Base-by-base conservation (phyloP, 805 yeast species). In the Ogataea ganodermae region DNA sequence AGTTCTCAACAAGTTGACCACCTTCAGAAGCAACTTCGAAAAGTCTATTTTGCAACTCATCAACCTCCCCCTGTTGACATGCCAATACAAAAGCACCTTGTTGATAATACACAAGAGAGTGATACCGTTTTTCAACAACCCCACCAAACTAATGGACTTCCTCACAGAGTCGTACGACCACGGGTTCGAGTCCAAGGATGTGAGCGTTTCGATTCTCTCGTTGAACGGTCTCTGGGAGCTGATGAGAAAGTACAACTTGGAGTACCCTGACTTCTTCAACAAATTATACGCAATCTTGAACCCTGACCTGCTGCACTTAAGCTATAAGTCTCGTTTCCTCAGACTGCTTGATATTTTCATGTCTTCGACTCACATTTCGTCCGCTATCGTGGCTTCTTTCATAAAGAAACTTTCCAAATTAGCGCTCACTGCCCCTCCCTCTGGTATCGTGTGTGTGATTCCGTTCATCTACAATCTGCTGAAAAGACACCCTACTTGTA, bases 401-500 rank as follows among this genome's bases (percentile, higher is more conserved):
- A 85, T 94, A 63, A 92, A 92, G 64, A 78, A 79, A 57, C 69
- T 94, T 55, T 82, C 96, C 1, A 76, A 96, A 45, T 71, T 91
- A 39, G 73, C 92, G 1, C 63, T 92, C 37, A 74, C 80, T 10
- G 84, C 96, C 1, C 88, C 96, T 22, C 96, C 97, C 2, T 78
- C 96, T 1, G 97, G 97, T 2, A 81, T 88, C 32, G 95, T 92
- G 14, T 80, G 89, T 2, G 76, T 89, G 12, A 77, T 92, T 17
- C 98, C 99, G n/a, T 89, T 94, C 64, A 76, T 90, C 10, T 92
- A 92, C 70, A 92, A 92, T 65, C 75, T 90, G 53, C 67, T 94
- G 59, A 92, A 89, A 63, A 81, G 89, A 58, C 99, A 94, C 68
- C 97, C 97, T 36, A 81, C 91, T 4, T 91, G 97, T 73, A 92